Conservation (phyloP, 2,329 filamentous ascomycete species). For the Aspergillus pseudotamarii region DNA sequence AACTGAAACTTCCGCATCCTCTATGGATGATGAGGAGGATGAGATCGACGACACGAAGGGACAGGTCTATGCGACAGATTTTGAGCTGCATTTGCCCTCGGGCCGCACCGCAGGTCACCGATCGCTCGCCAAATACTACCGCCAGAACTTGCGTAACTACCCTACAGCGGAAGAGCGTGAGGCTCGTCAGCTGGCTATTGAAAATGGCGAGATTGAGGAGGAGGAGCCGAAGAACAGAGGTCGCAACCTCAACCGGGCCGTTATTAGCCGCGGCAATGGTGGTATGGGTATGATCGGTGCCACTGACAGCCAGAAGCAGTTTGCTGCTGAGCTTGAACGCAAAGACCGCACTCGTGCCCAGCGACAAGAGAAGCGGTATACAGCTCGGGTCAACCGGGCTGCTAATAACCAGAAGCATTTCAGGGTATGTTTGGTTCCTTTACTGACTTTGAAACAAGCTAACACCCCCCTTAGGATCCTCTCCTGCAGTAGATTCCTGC, state of each 20-base stretch:
- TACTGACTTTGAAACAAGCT: slow-evolving; percentile 14
- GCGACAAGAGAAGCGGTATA: slow-evolving; percentile 63
- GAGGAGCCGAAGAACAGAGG: slow-evolving; percentile 45
- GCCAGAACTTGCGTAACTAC: slow-evolving; percentile 87
- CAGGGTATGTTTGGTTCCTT: slow-evolving; percentile 52
- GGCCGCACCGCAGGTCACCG: slow-evolving; percentile 89
- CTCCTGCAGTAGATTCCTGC: slow-evolving; percentile 51
- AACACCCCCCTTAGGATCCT: slow-evolving; percentile 47
- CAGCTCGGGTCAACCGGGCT: slow-evolving; percentile 72
- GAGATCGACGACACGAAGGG: slow-evolving; percentile 79
- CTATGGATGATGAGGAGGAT: slow-evolving; percentile 81
- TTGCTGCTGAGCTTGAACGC: slow-evolving; percentile 68
- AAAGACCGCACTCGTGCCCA: slow-evolving; percentile 68
- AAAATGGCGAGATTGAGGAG: slow-evolving; percentile 50
- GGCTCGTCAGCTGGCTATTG: slow-evolving; percentile 64
- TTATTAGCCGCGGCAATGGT: slow-evolving; percentile 71
- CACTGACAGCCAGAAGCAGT: slow-evolving; percentile 72
- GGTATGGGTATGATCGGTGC: slow-evolving; percentile 76
- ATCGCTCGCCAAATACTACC: slow-evolving; percentile 82
- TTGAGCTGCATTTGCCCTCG: slow-evolving; percentile 88
- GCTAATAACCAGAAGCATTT: slow-evolving; percentile 78
- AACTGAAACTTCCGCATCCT: slow-evolving; percentile 88
- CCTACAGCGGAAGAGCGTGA: slow-evolving; percentile 76
- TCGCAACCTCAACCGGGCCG: slow-evolving; percentile 52
- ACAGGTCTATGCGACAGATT: slow-evolving; percentile 87